A percentile compares a stretch with the other conserved stretches of the same genome.
Conservation (phyloP, 176 grass and related monocot genomes). For the Ensete ventricosum region DNA sequence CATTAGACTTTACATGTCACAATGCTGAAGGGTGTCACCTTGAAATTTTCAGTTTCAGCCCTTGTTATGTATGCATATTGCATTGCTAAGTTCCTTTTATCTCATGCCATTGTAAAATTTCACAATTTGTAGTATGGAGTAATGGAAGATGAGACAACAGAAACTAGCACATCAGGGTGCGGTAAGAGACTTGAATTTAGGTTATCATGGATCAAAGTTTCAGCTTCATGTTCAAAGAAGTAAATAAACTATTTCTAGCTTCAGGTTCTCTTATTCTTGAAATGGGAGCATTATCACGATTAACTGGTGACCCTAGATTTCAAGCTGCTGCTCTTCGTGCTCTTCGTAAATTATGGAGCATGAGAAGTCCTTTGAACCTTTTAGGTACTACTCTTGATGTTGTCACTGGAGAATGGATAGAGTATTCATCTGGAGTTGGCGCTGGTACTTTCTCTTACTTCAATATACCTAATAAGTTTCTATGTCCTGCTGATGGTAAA, state of each 20-base stretch:
- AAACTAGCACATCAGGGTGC: constrained; percentile 98
- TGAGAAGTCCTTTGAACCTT: constrained; percentile 99
- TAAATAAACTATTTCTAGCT: constrained; percentile 19
- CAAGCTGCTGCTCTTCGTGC: constrained; percentile 83
- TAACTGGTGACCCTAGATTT: constrained; percentile 82
- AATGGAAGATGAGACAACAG: constrained; percentile 86
- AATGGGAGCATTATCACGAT: constrained; percentile 84
- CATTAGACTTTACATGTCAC: background rate
- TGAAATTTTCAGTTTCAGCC: background rate
- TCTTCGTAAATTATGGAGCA: constrained; percentile 89
- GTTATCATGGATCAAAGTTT: constrained; percentile 12
- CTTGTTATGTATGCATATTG: background rate
- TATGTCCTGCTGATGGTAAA: background rate
- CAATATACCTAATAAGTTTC: background rate
- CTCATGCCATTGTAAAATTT: background rate
- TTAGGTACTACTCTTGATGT: constrained; percentile 90
- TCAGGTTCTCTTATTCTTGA: constrained; percentile 94
- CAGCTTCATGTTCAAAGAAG: constrained; percentile 17
- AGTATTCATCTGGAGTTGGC: constrained; percentile 92
- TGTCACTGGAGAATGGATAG: constrained; percentile 80
- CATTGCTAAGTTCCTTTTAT: background rate
- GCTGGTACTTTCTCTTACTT: constrained; percentile 64
- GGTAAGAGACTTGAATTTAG: constrained; percentile 39
- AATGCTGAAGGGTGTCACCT: background rate
- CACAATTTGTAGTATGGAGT: constrained; percentile 69